A percentile compares a stretch with the other conserved stretches of the same genome.
Conservation (phyloP, 345 rosid genomes). For the Atalantia buxifolia region DNA sequence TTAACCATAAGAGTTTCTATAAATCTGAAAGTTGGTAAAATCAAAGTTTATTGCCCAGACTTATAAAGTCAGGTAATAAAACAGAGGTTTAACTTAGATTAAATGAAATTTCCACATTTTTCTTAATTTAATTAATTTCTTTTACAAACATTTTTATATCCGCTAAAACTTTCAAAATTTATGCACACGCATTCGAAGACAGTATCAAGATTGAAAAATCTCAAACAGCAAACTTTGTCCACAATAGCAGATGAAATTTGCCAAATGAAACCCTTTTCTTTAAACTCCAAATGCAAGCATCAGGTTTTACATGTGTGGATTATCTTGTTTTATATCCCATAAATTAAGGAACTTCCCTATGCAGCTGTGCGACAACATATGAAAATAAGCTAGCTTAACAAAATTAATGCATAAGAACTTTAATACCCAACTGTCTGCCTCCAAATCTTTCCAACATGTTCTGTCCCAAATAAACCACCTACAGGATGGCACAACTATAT, state of each 20-base stretch:
- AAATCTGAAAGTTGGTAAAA: no score
- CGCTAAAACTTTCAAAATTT: no score
- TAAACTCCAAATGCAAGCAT: background rate
- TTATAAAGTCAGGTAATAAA: background rate
- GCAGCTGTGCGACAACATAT: no score
- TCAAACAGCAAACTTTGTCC: no score
- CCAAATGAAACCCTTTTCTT: background rate
- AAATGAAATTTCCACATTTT: no score
- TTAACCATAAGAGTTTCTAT: background rate
- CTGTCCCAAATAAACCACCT: background rate
- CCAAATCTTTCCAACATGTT: background rate
- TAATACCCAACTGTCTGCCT: background rate
- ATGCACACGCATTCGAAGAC: no score
- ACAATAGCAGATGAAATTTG: background rate
- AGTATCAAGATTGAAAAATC: no score
- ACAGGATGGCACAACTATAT: slow-evolving; percentile 4
- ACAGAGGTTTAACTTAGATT: no score
- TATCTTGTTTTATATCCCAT: slow-evolving; percentile 1
- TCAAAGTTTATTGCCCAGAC: background rate
- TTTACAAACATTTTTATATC: no score
- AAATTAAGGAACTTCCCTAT: background rate
- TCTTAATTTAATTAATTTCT: no score
- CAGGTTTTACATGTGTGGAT: background rate
- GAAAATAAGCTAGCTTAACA: background rate
- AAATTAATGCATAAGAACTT: background rate